Conservation (phyloP, 306 rosid genomes). For the Sphenostylis stenocarpa region DNA sequence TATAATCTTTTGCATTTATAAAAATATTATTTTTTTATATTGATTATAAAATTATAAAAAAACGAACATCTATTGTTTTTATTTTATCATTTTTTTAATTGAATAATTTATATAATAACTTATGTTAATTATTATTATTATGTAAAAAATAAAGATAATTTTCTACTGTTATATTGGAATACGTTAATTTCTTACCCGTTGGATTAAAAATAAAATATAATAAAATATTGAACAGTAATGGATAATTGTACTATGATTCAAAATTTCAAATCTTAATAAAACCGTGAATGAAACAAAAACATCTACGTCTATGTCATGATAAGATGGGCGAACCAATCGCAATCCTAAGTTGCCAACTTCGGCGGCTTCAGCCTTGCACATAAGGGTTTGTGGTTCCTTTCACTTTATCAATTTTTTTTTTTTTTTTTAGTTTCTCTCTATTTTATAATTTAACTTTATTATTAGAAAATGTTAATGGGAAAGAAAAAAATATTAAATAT, state of each 20-base stretch:
- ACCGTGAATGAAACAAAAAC: not conserved
- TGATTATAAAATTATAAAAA: too few species aligned
- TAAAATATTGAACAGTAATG: not conserved
- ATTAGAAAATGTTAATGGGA: not conserved
- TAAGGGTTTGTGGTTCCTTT: not conserved
- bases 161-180: too few species aligned
- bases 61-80: too few species aligned
- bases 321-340: not conserved
- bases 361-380: not conserved
- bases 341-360: not conserved
- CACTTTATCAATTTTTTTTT: not conserved
- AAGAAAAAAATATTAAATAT: not conserved
- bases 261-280: not conserved
- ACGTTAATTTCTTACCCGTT: too few species aligned
- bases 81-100: too few species aligned
- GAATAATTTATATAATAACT: too few species aligned
- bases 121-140: too few species aligned
- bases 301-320: not conserved
- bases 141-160: too few species aligned
- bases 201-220: not conserved
- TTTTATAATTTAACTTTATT: not conserved
- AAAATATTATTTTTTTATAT: too few species aligned
- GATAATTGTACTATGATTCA: not conserved
- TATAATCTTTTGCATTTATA: too few species aligned
- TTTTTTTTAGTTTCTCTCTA: not conserved